Conservation (phyloP, 2,329 filamentous ascomycete species). For the Fusarium tjaetaba region DNA sequence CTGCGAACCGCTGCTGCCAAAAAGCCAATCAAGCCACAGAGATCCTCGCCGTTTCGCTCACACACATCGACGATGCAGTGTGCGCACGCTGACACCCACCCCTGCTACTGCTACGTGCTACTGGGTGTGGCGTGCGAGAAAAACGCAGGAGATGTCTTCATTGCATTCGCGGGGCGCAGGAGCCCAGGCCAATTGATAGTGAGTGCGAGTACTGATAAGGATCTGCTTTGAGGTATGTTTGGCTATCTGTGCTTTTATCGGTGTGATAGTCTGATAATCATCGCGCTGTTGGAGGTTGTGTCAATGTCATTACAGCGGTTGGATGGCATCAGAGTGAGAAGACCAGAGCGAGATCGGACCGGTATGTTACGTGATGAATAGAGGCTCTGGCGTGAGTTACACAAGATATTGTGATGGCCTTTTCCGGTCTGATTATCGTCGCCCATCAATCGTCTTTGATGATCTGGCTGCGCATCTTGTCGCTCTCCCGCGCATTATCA, state of each 20-base stretch:
- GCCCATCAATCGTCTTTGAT: neutral
- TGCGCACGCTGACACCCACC: neutral
- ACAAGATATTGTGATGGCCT: slow-evolving; percentile 8
- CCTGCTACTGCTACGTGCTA: neutral
- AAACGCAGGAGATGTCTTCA: slow-evolving; percentile 33
- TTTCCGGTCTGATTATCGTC: neutral
- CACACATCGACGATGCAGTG: slow-evolving; percentile 22
- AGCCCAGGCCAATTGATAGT: slow-evolving; percentile 6
- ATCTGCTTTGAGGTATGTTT: slow-evolving; percentile 18
- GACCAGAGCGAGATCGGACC: slow-evolving; percentile 9
- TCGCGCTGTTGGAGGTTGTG: slow-evolving; percentile 17
- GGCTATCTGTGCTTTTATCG: slow-evolving; percentile 5
- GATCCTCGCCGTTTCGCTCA: slow-evolving; percentile 25
- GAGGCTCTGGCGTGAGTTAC: slow-evolving; percentile 20
- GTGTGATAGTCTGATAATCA: neutral
- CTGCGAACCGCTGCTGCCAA: slow-evolving; percentile 5
- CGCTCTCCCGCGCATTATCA: slow-evolving; percentile 24
- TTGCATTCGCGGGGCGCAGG: slow-evolving; percentile 29
- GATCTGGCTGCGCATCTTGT: neutral
- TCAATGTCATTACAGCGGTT: slow-evolving; percentile 11
- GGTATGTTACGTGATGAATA: slow-evolving; percentile 3
- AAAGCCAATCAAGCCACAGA: slow-evolving; percentile 22
- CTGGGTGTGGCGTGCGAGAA: slow-evolving; percentile 30
- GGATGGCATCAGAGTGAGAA: neutral
- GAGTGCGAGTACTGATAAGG: slow-evolving; percentile 36